A percentile compares a stretch with the other conserved stretches of the same genome.
Evolutionary conservation across 139 green algal genomes (phyloP).

Genomic region (Tetradesmus obliquus): DNA sequence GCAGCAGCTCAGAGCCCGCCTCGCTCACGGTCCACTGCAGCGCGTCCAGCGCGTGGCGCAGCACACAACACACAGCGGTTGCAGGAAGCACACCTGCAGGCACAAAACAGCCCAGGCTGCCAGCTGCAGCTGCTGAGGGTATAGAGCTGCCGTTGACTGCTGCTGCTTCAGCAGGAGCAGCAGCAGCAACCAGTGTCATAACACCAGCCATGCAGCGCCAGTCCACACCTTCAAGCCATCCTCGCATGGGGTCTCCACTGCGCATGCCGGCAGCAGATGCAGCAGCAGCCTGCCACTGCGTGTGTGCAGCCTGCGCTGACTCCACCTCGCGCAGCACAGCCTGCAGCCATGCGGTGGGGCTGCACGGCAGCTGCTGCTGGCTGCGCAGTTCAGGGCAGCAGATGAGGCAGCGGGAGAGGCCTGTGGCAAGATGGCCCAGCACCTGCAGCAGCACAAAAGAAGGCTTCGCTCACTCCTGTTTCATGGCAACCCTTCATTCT

Average conservation of each 20-base stretch:
- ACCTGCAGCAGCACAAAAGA: conserved; percentile 9
- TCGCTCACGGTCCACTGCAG: conserved; percentile 12
- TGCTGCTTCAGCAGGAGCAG: neutral
- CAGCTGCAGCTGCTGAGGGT: neutral
- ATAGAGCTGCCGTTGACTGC: neutral
- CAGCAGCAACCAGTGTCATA: conserved; percentile 6
- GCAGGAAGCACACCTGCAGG: conserved; percentile 9
- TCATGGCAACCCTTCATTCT: too few species aligned
- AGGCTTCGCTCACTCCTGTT: neutral
- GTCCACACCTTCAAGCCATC: conserved; percentile 12
- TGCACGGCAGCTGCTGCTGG: neutral
- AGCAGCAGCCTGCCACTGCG: neutral
- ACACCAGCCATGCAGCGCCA: conserved; percentile 33
- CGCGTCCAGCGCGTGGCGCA: neutral
- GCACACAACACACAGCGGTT: conserved; percentile 28
- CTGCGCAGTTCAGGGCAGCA: neutral
- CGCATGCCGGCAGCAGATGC: neutral
- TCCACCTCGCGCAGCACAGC: conserved; percentile 28
- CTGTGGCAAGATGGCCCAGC: neutral
- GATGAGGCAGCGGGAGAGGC: neutral
- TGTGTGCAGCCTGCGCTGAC: neutral
- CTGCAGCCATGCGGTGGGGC: neutral
- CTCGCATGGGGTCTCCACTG: neutral
- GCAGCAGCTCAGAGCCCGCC: conserved; percentile 8
- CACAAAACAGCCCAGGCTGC: neutral